A percentile compares a stretch with the other conserved stretches of the same genome.
Conservation (phyloP, 208 protist genomes). For the Leishmania major region DNA sequence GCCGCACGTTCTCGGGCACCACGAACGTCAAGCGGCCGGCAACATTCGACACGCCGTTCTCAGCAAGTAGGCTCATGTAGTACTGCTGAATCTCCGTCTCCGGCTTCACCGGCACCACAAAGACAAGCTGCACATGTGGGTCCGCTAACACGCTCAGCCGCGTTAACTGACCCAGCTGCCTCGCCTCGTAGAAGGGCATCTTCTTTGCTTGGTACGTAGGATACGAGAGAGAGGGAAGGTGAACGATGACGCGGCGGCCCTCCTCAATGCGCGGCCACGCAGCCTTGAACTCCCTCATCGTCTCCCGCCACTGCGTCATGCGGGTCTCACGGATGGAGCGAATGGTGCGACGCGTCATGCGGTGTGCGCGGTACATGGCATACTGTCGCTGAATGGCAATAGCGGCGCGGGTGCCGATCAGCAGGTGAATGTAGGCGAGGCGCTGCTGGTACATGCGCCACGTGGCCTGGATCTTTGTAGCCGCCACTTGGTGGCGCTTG, state of each 20-base stretch:
- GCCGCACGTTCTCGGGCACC: slow-evolving; percentile 75
- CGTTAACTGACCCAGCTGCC: slow-evolving; percentile 84
- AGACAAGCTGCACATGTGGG: slow-evolving; percentile 79
- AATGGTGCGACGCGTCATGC: slow-evolving; percentile 69
- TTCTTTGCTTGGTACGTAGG: slow-evolving; percentile 76
- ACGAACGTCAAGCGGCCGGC: slow-evolving; percentile 73
- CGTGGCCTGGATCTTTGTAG: slow-evolving; percentile 88
- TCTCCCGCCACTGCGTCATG: slow-evolving; percentile 72
- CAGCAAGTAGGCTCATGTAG: slow-evolving; percentile 72
- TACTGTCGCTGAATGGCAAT: slow-evolving; percentile 86
- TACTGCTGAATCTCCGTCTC: slow-evolving; percentile 84
- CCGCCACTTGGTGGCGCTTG: slow-evolving; percentile 70
- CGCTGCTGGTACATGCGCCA: slow-evolving; percentile 89
- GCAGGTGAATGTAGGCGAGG: slow-evolving; percentile 78
- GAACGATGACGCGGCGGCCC: slow-evolving; percentile 67
- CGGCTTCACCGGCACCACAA: slow-evolving; percentile 76
- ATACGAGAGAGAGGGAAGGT: slow-evolving; percentile 88
- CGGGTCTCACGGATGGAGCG: slow-evolving; percentile 56
- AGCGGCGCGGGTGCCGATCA: slow-evolving; percentile 79
- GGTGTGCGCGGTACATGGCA: slow-evolving; percentile 77
- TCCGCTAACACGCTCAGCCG: slow-evolving; percentile 82
- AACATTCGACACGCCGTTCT: slow-evolving; percentile 60
- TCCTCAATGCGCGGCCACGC: slow-evolving; percentile 74
- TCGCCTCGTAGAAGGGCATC: slow-evolving; percentile 78
- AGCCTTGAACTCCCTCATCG: slow-evolving; percentile 80